Percentiles rank a stretch among this genome's conserved stretches.
Evolutionary conservation across 352 stramenopile species (phyloP).

Genomic region (Plasmopara viticola): DNA sequence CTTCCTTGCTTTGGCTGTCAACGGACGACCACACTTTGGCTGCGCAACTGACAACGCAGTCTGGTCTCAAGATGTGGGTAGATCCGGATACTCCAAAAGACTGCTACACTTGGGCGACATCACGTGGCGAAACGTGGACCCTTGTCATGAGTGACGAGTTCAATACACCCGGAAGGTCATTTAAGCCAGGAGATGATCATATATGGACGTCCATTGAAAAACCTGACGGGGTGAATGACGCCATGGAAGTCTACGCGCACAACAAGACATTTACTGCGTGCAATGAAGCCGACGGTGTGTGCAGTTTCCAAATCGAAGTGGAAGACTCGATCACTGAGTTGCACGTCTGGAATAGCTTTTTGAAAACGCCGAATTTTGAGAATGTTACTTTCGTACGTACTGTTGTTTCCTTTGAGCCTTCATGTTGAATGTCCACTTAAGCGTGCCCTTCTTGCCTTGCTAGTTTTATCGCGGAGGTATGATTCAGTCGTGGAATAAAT

Average conservation of each 20-base stretch:
- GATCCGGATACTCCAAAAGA: slow-evolving; percentile 36
- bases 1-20: slow-evolving; percentile 4
- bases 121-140: slow-evolving; percentile 59
- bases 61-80: slow-evolving; percentile 41
- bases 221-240: slow-evolving; percentile 86
- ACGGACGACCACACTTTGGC: not conserved
- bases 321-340: slow-evolving; percentile 25
- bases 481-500: slow-evolving; percentile 91
- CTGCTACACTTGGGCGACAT: slow-evolving; percentile 23
- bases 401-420: not conserved
- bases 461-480: slow-evolving; percentile 72
- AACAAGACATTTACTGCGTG: slow-evolving; percentile 53
- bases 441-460: not conserved
- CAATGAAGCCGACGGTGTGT: slow-evolving; percentile 18
- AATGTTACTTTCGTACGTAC: slow-evolving; percentile 36
- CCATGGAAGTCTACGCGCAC: slow-evolving; percentile 90
- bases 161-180: slow-evolving; percentile 70
- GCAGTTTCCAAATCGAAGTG: slow-evolving; percentile 37
- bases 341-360: slow-evolving; percentile 42
- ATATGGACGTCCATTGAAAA: slow-evolving; percentile 91
- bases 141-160: slow-evolving; percentile 95
- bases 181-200: slow-evolving; percentile 85
- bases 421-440: not conserved
- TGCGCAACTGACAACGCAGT: slow-evolving; percentile 19
- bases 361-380: slow-evolving; percentile 26